Evolutionary conservation across 1,284 basidiomycete species (phyloP).

Genomic region (Fomes fomentarius): DNA sequence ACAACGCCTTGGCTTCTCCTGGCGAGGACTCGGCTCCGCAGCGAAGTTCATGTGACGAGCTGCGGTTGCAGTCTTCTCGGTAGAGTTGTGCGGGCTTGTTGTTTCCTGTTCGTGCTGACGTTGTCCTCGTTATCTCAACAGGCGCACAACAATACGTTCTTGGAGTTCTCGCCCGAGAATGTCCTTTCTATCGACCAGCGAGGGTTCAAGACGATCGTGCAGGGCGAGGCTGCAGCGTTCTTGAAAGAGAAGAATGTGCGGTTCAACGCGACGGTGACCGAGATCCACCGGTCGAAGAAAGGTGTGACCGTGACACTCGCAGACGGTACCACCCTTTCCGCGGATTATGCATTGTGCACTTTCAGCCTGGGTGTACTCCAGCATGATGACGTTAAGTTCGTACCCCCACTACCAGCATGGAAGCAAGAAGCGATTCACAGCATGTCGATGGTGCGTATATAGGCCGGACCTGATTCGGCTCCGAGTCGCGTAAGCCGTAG

Average conservation of each 20-base stretch:
- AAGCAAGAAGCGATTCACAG: conserved; percentile 69
- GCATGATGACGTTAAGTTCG: conserved; percentile 58
- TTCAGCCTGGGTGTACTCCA: conserved; percentile 69
- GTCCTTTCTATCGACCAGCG: conserved; percentile 61
- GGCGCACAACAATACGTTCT: conserved; percentile 67
- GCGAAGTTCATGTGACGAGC: too few relatives aligned
- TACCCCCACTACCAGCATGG: conserved; percentile 61
- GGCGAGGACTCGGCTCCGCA: conserved; percentile 18
- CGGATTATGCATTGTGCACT: conserved; percentile 62
- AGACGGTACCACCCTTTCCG: conserved; percentile 46
- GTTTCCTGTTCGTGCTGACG: conserved; percentile 6
- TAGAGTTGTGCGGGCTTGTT: conserved; percentile 14
- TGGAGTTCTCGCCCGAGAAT: conserved; percentile 58
- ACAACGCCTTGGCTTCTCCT: conserved; percentile 16
- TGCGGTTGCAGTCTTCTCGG: conserved; percentile 19
- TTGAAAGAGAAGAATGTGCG: conserved; percentile 48
- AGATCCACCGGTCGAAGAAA: conserved; percentile 47
- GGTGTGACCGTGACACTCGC: conserved; percentile 44
- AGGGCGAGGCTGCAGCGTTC: conserved; percentile 58
- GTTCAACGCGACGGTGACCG: conserved; percentile 55
- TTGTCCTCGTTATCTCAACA: conserved; percentile 20
- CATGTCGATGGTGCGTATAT: conserved; percentile 56
- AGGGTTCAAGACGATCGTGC: conserved; percentile 60
- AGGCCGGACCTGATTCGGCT: not conserved
- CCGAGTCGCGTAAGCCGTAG: not conserved